Conservation (phyloP, 2,329 filamentous ascomycete genomes). For the Zymoseptoria brevis region DNA sequence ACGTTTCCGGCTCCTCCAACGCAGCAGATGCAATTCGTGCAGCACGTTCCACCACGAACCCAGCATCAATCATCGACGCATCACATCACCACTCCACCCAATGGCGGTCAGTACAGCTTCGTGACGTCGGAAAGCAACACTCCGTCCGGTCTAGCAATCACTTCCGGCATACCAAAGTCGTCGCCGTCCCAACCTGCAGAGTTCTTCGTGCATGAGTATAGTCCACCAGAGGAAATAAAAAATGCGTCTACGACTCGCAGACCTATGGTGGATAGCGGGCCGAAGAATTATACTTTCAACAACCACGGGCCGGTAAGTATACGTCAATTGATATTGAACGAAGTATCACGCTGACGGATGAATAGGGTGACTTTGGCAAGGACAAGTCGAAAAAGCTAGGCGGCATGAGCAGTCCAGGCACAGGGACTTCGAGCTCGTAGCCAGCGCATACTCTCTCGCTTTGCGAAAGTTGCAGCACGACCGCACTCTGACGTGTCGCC, state of each 20-base stretch:
- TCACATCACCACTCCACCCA: constrained; percentile 10
- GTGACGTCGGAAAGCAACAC: constrained; percentile 10
- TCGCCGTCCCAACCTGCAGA: constrained; percentile 24
- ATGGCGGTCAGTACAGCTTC: constrained; percentile 13
- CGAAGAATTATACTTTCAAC: constrained; percentile 42
- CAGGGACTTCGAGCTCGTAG: constrained; percentile 9
- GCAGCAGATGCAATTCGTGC: constrained; percentile 17
- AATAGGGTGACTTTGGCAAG: constrained; percentile 16
- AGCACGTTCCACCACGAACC: constrained; percentile 12
- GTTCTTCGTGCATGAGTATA: constrained; percentile 42
- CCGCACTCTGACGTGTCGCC: not conserved
- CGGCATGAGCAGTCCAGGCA: constrained; percentile 16
- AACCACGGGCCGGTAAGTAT: constrained; percentile 34
- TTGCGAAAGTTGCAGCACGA: not conserved
- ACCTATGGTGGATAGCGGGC: constrained; percentile 25
- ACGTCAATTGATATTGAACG: constrained; percentile 29
- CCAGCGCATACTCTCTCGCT: not conserved
- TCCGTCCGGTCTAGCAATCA: constrained; percentile 15
- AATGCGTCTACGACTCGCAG: constrained; percentile 25
- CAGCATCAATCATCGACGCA: constrained; percentile 6
- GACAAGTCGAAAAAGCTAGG: constrained; percentile 19
- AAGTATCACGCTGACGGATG: not conserved
- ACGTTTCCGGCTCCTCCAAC: constrained; percentile 17
- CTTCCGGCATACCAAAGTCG: constrained; percentile 24
- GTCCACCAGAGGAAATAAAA: constrained; percentile 36